A percentile compares a stretch with the other conserved stretches of the same genome.
Evolutionary conservation across 306 rosid species (phyloP).

Genomic region (Rosa lucieae): DNA sequence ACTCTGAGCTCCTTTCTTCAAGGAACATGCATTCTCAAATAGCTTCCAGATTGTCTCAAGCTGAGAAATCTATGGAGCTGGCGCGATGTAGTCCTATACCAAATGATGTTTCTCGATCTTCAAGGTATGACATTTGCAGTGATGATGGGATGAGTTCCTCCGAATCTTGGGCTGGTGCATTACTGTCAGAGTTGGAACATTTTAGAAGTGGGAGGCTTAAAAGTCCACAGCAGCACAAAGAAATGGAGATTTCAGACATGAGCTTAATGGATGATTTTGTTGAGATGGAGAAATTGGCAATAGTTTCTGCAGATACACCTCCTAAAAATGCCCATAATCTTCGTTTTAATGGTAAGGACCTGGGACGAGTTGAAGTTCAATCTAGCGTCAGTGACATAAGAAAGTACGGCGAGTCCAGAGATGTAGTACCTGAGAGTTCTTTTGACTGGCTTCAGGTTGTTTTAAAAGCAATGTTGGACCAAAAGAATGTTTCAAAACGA

Average conservation of each 20-base stretch:
- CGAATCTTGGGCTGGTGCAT: slow-evolving; percentile 64
- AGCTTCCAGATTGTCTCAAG: slow-evolving; percentile 61
- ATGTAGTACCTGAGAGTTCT: slow-evolving; percentile 28
- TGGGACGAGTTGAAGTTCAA: slow-evolving; percentile 43
- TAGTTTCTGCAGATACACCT: slow-evolving; percentile 52
- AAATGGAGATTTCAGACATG: slow-evolving; percentile 42
- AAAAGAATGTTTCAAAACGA: slow-evolving; percentile 52
- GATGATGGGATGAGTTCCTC: slow-evolving; percentile 61
- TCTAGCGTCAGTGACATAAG: slow-evolving; percentile 32
- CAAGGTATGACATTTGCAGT: slow-evolving; percentile 46
- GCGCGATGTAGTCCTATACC: slow-evolving; percentile 34
- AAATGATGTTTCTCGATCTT: slow-evolving; percentile 41
- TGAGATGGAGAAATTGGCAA: slow-evolving; percentile 76
- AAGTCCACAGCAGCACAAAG: slow-evolving; percentile 27
- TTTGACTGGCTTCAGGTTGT: slow-evolving; percentile 88
- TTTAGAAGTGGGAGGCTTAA: slow-evolving; percentile 47
- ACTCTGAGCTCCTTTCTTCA: slow-evolving; percentile 51
- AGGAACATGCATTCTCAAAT: slow-evolving; percentile 46
- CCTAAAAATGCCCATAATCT: slow-evolving; percentile 26
- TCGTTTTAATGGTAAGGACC: slow-evolving; percentile 43
- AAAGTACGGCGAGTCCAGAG: slow-evolving; percentile 25
- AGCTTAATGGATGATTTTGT: slow-evolving; percentile 62
- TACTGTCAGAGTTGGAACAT: slow-evolving; percentile 50
- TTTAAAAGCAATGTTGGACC: slow-evolving; percentile 59
- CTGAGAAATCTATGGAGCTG: slow-evolving; percentile 51